phyloP scores from a whole-genome alignment of 805 yeast species.

The Saccharomycopsis babjevae region DNA sequence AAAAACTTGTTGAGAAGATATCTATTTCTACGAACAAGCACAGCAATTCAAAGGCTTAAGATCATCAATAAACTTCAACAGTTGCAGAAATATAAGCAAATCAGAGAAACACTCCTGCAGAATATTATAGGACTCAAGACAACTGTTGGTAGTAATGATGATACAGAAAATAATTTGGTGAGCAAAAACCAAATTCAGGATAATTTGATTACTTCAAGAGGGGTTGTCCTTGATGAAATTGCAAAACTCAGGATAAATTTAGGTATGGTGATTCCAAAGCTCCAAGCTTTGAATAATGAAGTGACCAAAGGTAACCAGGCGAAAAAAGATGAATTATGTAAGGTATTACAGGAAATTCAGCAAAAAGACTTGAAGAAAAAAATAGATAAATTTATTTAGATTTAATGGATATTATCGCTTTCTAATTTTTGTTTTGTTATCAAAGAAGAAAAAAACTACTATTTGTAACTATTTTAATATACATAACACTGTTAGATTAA shows the following conservation, averaged over 20 bases:
- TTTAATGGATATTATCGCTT: neutral
- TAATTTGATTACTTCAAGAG: constrained; percentile 9
- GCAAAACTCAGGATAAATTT: constrained; percentile 11
- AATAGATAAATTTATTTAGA: neutral
- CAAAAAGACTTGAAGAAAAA: neutral
- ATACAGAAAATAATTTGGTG: neutral
- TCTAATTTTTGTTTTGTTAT: neutral
- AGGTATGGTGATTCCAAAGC: constrained; percentile 1
- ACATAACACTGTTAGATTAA: constrained; percentile 19
- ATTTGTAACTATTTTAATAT: neutral
- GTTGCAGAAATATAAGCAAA: neutral
- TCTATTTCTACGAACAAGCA: neutral
- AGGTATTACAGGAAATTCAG: neutral
- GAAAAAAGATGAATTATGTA: neutral
- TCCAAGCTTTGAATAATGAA: neutral
- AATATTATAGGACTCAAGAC: neutral
- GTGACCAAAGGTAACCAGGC: neutral
- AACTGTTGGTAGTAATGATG: neutral
- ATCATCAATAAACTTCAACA: neutral
- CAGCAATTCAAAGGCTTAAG: neutral
- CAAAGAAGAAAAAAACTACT: no score
- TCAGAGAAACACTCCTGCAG: neutral
- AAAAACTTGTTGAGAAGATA: neutral
- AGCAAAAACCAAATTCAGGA: constrained; percentile 4
- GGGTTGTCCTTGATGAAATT: constrained; percentile 10